phyloP scores from a whole-genome alignment of 2,329 filamentous ascomycete species.

The Chalara sp. region DNA sequence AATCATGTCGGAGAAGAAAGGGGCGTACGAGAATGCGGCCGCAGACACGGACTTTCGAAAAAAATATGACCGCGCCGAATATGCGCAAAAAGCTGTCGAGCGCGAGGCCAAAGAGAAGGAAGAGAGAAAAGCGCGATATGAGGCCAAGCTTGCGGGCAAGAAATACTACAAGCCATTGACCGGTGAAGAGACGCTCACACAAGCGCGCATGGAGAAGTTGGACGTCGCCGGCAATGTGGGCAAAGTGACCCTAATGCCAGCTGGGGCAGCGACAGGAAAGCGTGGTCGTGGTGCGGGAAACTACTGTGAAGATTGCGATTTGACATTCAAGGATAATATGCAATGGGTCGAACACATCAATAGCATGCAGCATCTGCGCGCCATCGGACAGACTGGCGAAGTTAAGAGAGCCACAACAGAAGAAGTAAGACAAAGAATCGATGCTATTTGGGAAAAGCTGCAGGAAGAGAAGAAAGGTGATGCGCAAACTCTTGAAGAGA shows the following conservation, averaged over 20 bases:
- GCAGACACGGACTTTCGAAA: constrained; percentile 79
- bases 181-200: constrained; percentile 62
- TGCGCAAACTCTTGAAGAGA: constrained; percentile 45
- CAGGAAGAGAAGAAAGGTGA: constrained; percentile 62
- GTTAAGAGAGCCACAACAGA: constrained; percentile 70
- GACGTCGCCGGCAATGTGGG: constrained; percentile 84
- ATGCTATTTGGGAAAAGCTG: constrained; percentile 61
- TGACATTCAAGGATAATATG: constrained; percentile 95
- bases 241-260: constrained; percentile 80
- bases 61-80: constrained; percentile 86
- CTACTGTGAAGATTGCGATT: constrained; percentile 87
- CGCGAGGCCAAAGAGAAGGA: constrained; percentile 74
- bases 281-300: constrained; percentile 80
- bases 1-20: constrained; percentile 30
- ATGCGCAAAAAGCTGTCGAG: constrained; percentile 73
- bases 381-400: constrained; percentile 84
- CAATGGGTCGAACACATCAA: constrained; percentile 95
- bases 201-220: constrained; percentile 65
- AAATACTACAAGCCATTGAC: constrained; percentile 73
- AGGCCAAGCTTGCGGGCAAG: constrained; percentile 86
- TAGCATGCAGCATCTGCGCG: constrained; percentile 81
- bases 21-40: constrained; percentile 53
- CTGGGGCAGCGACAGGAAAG: constrained; percentile 77
- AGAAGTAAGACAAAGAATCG: constrained; percentile 73
- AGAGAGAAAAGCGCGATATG: constrained; percentile 84